These are phyloP conservation scores for Neurospora cerealis DNA, from an alignment of 495 filamentous ascomycete genomes.

Conservation along the genomic window DNA sequence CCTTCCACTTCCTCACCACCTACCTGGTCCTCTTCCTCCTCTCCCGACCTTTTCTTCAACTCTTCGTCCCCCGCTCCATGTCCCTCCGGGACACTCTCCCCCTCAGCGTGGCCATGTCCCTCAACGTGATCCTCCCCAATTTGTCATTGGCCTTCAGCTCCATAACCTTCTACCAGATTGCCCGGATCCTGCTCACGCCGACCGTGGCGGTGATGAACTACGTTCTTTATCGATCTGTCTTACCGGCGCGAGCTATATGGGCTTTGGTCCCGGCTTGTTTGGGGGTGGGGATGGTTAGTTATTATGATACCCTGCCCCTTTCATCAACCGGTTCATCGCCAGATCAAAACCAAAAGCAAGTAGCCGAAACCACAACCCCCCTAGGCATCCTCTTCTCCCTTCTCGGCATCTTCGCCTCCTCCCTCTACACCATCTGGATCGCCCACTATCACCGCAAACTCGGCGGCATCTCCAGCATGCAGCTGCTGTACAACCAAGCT, in stretches of 20 bases:
- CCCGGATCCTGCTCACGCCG: constrained; percentile 61
- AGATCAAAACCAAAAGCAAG: constrained; percentile 30
- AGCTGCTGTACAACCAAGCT: constrained; percentile 63
- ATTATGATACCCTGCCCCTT: constrained; percentile 52
- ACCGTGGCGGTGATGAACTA: constrained; percentile 58
- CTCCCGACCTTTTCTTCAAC: constrained; percentile 46
- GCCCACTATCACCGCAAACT: constrained; percentile 56
- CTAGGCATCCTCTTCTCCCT: constrained; percentile 57
- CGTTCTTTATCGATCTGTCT: constrained; percentile 48
- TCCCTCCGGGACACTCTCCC: constrained; percentile 51
- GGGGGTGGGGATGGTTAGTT: constrained; percentile 60
- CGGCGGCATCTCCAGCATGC: constrained; percentile 53
- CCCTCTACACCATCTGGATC: constrained; percentile 63
- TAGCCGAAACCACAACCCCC: constrained; percentile 30
- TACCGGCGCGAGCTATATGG: constrained; percentile 44
- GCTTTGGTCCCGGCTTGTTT: constrained; percentile 55
- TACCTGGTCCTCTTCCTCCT: constrained; percentile 53
- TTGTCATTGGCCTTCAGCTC: constrained; percentile 60
- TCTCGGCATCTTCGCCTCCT: constrained; percentile 51
- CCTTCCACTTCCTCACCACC: constrained; percentile 67
- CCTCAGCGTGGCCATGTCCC: constrained; percentile 53
- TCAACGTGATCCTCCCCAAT: constrained; percentile 69
- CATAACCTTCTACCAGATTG: constrained; percentile 68
- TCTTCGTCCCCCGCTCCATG: constrained; percentile 50
- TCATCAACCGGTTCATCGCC: neutral